Evolutionary conservation across 768 basidiomycete genomes (phyloP).

Genomic region (Xerocomus potaroensis): DNA sequence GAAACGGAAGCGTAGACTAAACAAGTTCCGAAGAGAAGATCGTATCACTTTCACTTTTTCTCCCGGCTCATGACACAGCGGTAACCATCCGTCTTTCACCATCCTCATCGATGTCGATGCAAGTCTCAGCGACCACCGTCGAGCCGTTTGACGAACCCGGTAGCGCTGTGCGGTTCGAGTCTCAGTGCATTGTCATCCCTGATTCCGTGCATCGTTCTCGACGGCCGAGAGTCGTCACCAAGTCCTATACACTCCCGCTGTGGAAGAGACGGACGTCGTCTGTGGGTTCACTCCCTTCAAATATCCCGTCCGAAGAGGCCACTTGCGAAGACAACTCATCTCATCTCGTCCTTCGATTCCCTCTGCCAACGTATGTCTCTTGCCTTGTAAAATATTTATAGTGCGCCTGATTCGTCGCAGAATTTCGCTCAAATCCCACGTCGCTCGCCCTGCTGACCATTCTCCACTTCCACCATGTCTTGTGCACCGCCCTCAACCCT

Average conservation of each 20-base stretch:
- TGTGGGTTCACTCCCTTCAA: slow-evolving; percentile 14
- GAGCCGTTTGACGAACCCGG: slow-evolving; percentile 19
- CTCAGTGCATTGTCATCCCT: slow-evolving; percentile 73
- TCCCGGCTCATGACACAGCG: neutral
- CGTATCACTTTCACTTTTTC: slow-evolving; percentile 21
- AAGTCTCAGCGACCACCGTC: neutral
- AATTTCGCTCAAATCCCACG: slow-evolving; percentile 39
- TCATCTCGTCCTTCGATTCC: slow-evolving; percentile 52
- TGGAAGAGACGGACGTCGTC: slow-evolving; percentile 44
- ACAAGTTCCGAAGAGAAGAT: neutral
- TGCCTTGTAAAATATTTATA: neutral
- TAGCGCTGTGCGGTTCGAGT: slow-evolving; percentile 62
- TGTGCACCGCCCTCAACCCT: slow-evolving; percentile 40
- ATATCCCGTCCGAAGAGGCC: slow-evolving; percentile 17
- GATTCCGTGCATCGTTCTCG: slow-evolving; percentile 40
- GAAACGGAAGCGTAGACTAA: no score
- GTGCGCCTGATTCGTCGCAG: slow-evolving; percentile 23
- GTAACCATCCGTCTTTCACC: neutral
- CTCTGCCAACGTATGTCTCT: slow-evolving; percentile 52
- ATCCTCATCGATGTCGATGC: slow-evolving; percentile 12
- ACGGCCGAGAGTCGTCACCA: slow-evolving; percentile 52
- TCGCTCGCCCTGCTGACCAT: slow-evolving; percentile 32
- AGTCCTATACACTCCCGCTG: slow-evolving; percentile 64
- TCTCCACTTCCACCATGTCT: slow-evolving; percentile 51
- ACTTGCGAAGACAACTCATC: slow-evolving; percentile 35